Base-by-base conservation (phyloP, 2,329 filamentous ascomycete genomes). In the Aspergillus luchuensis region DNA sequence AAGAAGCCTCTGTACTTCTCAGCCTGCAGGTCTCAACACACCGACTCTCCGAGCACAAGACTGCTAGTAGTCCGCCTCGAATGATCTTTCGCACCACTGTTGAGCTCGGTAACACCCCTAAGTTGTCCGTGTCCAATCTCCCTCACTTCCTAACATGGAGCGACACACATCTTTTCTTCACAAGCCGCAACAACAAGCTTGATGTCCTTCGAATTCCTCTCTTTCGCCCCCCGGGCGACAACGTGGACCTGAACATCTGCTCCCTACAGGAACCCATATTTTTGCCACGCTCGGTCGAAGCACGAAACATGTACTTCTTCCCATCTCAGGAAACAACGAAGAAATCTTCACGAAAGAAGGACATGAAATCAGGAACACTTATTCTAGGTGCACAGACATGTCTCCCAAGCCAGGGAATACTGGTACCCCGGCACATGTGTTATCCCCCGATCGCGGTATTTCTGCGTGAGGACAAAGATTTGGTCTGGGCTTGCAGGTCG, bases 91-190 rank as follows among this genome's bases (percentile, higher is more conserved):
- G 57, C 11, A 56, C 51, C 21, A 59, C 36, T 6, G 11, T 56
- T 23, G 51, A 59, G 8, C 33, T 59, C 5, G 57, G 57, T 8
- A 15, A 5, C 13, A 39, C 28, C 30, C 13, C 36, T 25, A 23
- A 8, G 7, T n/a, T 59, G 13, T 23, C 43, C 2, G 57, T 55
- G 7, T 56, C 51, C 11, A 36, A 51, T 17, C 51, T 59, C n/a
- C 57, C 57, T 3, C 55, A 49, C 30, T 41, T 23, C 30, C 19
- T 56, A 15, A 59, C 57, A n/a, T 59, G 57, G 57, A 50, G 51
- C 2, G 6, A 25, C n/a, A 41, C n/a, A 13, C 51, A 59, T 13
- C 45, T 59, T 3, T 59, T 48, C 45, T 59, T 59, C 21, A 47
- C 49, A 4, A 13, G 25, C 11, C 50, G 49, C 4, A 11, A 21